These are phyloP conservation scores for Jaltomata sinuosa DNA, from an alignment of 257 asterid genomes.

Conservation along the genomic window DNA sequence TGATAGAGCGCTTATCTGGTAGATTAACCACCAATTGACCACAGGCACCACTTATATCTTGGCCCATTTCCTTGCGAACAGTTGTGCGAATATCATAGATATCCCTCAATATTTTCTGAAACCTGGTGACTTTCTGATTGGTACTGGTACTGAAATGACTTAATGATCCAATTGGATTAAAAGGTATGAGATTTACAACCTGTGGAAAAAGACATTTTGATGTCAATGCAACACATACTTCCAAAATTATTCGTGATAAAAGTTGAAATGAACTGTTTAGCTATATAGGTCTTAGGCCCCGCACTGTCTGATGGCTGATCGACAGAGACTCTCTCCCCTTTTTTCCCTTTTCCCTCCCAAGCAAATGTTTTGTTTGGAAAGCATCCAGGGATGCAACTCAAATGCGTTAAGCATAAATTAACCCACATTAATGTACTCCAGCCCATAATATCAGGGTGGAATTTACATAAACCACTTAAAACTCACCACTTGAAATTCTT, in stretches of 20 bases:
- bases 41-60: conserved; percentile 97
- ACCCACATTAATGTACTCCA: background rate
- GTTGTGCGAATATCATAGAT: conserved; percentile 74
- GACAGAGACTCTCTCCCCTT: background rate
- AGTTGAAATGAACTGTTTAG: background rate
- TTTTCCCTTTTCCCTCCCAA: background rate
- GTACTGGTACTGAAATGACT: conserved; percentile 54
- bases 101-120: conserved; percentile 79
- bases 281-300: background rate
- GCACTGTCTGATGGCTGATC: background rate
- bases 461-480: background rate
- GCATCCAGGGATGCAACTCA: background rate
- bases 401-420: background rate
- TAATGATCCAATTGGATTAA: conserved; percentile 82
- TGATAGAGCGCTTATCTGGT: conserved; percentile 28
- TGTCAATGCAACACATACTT: background rate
- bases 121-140: conserved; percentile 48
- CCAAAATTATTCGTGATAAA: background rate
- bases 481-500: conserved; percentile 63
- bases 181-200: conserved; percentile 96
- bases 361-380: background rate
- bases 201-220: conserved; percentile 17
- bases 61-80: conserved; percentile 95
- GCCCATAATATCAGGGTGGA: background rate
- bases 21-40: conserved; percentile 76